Evolutionary conservation across 2,329 filamentous ascomycete genomes (phyloP).

Genomic region (Balansia obtecta): DNA sequence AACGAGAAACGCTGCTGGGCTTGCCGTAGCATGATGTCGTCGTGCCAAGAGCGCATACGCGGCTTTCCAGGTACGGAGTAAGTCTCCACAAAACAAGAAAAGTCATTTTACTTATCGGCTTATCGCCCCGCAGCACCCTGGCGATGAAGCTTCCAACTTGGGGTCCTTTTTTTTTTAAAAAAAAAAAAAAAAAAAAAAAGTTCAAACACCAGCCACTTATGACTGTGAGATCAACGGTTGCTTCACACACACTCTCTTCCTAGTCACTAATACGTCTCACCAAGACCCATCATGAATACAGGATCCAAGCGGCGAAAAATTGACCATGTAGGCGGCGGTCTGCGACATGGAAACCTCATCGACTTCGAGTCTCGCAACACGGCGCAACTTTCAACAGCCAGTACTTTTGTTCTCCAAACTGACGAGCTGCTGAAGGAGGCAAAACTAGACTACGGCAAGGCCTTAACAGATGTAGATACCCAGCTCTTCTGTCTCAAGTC

Average conservation of each 20-base stretch:
- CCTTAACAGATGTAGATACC: constrained; percentile 34
- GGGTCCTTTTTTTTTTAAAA: too few relatives aligned
- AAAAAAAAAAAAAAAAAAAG: too few relatives aligned
- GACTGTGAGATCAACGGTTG: neutral
- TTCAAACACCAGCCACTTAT: neutral
- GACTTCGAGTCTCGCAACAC: constrained; percentile 28
- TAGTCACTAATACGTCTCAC: neutral
- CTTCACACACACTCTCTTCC: neutral
- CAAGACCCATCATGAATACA: constrained; percentile 28
- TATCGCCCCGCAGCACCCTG: constrained; percentile 14
- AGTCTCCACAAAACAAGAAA: neutral
- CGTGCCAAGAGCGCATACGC: too few relatives aligned
- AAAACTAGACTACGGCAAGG: constrained; percentile 36
- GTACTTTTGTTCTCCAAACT: constrained; percentile 46
- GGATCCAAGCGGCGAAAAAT: constrained; percentile 37
- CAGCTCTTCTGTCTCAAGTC: constrained; percentile 40
- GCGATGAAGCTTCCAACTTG: constrained; percentile 7
- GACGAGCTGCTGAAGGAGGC: constrained; percentile 46
- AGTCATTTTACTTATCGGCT: constrained; percentile 12
- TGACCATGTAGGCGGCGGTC: constrained; percentile 23
- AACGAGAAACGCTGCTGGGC: too few relatives aligned
- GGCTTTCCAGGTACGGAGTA: neutral
- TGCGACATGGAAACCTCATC: constrained; percentile 24
- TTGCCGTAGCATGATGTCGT: too few relatives aligned
- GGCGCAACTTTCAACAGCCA: constrained; percentile 32